Evolutionary conservation across 2,329 filamentous ascomycete species (phyloP).

Genomic region (Byssoonygena ceratinophila): DNA sequence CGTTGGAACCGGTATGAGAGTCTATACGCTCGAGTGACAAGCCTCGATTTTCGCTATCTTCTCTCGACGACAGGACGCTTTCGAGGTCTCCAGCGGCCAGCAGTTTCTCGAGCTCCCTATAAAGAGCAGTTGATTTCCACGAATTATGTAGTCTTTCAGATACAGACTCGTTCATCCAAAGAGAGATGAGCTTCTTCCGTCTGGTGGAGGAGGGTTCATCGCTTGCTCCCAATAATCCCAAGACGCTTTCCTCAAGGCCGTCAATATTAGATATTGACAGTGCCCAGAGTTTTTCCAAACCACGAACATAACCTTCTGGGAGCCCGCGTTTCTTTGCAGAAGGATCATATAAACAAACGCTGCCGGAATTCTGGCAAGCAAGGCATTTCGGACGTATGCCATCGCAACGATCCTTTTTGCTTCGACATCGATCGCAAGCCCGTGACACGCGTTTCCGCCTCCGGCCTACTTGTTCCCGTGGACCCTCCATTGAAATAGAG

Average conservation of each 20-base stretch:
- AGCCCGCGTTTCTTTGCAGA: conserved; percentile 38
- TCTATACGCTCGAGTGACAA: not conserved
- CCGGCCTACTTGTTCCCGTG: conserved; percentile 7
- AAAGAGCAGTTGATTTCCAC: conserved; percentile 37
- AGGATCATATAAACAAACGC: conserved; percentile 36
- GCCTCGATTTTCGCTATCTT: conserved; percentile 21
- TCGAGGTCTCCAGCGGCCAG: conserved; percentile 27
- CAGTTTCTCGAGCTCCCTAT: conserved; percentile 33
- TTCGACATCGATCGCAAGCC: conserved; percentile 38
- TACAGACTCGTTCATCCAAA: conserved; percentile 33
- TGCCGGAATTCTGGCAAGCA: conserved; percentile 32
- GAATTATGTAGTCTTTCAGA: conserved; percentile 36
- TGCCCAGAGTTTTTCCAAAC: conserved; percentile 39
- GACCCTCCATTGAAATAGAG: conserved; percentile 1
- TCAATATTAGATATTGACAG: conserved; percentile 36
- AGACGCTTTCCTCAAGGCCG: conserved; percentile 35
- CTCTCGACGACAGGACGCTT: conserved; percentile 22
- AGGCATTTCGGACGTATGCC: conserved; percentile 36
- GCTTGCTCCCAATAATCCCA: conserved; percentile 30
- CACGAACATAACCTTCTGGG: conserved; percentile 39
- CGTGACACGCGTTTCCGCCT: conserved; percentile 36
- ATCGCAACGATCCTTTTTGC: conserved; percentile 39
- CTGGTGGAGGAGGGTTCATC: conserved; percentile 22
- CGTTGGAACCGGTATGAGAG: not conserved
- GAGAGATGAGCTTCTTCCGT: conserved; percentile 27